Evolutionary conservation across 108 stramenopile species (phyloP).

Genomic region (Pseudonitzschia pungens): DNA sequence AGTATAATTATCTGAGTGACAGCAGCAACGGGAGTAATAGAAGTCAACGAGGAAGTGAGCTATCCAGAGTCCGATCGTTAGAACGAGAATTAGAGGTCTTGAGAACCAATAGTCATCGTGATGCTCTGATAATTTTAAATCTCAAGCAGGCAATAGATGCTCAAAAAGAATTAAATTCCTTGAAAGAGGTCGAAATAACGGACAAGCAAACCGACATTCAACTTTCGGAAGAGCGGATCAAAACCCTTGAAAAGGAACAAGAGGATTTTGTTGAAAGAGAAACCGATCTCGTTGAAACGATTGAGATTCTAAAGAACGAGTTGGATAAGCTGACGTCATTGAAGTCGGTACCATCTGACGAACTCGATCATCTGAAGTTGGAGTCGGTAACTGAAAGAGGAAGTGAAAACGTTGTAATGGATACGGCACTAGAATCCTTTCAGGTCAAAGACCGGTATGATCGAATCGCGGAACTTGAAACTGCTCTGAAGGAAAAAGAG

Average conservation of each 20-base stretch:
- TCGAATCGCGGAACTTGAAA: slow-evolving; percentile 13
- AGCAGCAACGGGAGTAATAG: slow-evolving; percentile 2
- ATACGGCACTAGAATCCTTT: not conserved
- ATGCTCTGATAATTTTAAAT: slow-evolving; percentile 27
- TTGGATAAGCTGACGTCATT: slow-evolving; percentile 27
- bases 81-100: slow-evolving; percentile 24
- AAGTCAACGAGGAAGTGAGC: not conserved
- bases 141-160: slow-evolving; percentile 29
- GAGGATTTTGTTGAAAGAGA: slow-evolving; percentile 21
- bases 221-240: slow-evolving; percentile 13
- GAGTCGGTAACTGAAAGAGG: not conserved
- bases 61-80: slow-evolving; percentile 7
- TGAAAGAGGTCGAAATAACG: slow-evolving; percentile 30
- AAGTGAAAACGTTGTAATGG: not conserved
- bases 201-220: slow-evolving; percentile 32
- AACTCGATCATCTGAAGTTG: not conserved
- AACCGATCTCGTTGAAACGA: slow-evolving; percentile 33
- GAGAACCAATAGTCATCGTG: slow-evolving; percentile 27
- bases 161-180: slow-evolving; percentile 23
- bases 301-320: slow-evolving; percentile 29
- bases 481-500: slow-evolving; percentile 9
- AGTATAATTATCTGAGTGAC: not conserved
- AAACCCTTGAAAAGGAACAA: slow-evolving; percentile 26
- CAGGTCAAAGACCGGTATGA: not conserved
- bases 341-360: slow-evolving; percentile 7